These are phyloP conservation scores for Kodamaea suecica DNA, from an alignment of 1,139 yeast species.

Conservation along the genomic window DNA sequence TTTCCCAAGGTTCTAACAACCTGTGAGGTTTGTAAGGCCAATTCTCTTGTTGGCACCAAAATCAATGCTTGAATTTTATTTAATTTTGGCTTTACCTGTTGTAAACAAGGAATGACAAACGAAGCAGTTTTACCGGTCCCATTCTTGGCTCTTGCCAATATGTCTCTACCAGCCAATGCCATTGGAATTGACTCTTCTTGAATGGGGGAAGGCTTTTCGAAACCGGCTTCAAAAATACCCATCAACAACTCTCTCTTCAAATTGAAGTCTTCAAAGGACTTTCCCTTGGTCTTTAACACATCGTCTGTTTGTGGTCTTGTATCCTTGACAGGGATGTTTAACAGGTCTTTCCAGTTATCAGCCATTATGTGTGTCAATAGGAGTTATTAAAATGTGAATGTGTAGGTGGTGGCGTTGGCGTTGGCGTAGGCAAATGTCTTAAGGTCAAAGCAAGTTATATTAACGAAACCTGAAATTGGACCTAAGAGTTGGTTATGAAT, in stretches of 20 bases:
- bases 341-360: conserved; percentile 64
- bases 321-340: conserved; percentile 80
- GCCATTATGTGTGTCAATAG: conserved; percentile 7
- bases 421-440: too few relatives aligned
- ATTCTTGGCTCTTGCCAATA: conserved; percentile 95
- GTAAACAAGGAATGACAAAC: conserved; percentile 83
- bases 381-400: too few relatives aligned
- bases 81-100: conserved; percentile 77
- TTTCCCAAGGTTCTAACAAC: conserved; percentile 97
- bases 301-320: conserved; percentile 95
- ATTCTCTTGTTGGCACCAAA: conserved; percentile 90
- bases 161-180: conserved; percentile 93
- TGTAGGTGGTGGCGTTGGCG: too few relatives aligned
- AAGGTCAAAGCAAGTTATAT: too few relatives aligned
- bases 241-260: conserved; percentile 88
- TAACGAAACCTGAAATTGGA: too few relatives aligned
- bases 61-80: conserved; percentile 86
- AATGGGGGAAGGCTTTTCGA: conserved; percentile 96
- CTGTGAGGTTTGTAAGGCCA: conserved; percentile 95
- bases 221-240: conserved; percentile 99
- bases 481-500: too few relatives aligned
- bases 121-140: conserved; percentile 99
- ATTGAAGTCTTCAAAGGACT: conserved; percentile 86
- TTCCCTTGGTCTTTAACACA: conserved; percentile 88
- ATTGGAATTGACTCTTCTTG: conserved; percentile 98